Evolutionary conservation across 148 eudicot species (phyloP), one percentile per base, ranked within the genome.

Genomic region (Diospyros kaki): DNA sequence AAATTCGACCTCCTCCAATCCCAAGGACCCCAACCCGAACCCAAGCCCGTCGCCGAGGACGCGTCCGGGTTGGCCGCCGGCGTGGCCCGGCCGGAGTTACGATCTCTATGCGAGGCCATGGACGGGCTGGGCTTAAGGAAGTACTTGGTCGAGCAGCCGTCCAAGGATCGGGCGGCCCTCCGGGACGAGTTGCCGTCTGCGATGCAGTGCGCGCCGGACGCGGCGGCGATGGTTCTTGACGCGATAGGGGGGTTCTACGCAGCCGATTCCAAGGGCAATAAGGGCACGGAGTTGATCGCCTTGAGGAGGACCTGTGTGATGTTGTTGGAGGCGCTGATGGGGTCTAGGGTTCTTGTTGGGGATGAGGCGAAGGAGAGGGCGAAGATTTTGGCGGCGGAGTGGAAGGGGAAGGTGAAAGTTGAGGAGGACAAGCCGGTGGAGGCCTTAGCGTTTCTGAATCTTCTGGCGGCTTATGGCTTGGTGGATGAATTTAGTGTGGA

Each of bases 261-360:
- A 45, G n/a, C 76, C 11, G 42, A 39, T 2, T 42, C 43, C 38
- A 53, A 64, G 70, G 77, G 69, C 51, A 69, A 64, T 39, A 74
- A 41, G 48, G 61, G 64, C 4, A 48, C 41, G 41, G 55, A 69
- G 5, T 1, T 55, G 41, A 11, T 1, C 5, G 17, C 53, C 9
- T 6, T 81, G 39, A 84, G 79, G 73, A 74, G 76, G 69, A 56
- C 40, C 3, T 82, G 81, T 44, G 64, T 80, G 68, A 64, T 76
- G 9, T 71, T 87, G 79, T 74, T 87, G 71, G 87, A 84, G 77
- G 86, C 51, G 12, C 75, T 87, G 82, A 66, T 74, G 86, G 75
- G 52, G 68, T 41, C 71, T 60, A 79, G 60, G 59, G 62, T 66
- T 6, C 81, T 67, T 73, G 58, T 83, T 61, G 58, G 52, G 13